Percentiles rank a stretch among this genome's conserved stretches.
Evolutionary conservation across 2,329 filamentous ascomycete species (phyloP).

Genomic region (Pseudocercospora vitis): DNA sequence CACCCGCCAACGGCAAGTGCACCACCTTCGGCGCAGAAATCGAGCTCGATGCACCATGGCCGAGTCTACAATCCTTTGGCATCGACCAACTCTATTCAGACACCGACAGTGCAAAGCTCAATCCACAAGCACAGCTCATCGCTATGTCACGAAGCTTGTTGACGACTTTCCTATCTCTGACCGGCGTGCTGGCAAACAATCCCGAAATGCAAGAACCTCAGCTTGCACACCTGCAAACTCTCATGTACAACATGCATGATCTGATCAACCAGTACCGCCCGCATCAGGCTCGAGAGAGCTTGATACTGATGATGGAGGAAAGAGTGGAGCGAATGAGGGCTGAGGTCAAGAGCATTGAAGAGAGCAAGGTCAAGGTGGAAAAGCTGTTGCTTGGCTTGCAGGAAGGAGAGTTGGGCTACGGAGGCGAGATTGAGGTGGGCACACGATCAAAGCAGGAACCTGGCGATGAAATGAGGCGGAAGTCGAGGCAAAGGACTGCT

Average conservation of each 20-base stretch:
- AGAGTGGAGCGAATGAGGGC: slow-evolving; percentile 70
- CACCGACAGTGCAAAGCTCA: slow-evolving; percentile 41
- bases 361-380: slow-evolving; percentile 70
- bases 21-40: slow-evolving; percentile 70
- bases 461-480: slow-evolving; percentile 26
- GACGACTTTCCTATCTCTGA: slow-evolving; percentile 83
- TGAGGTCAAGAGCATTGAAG: slow-evolving; percentile 69
- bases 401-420: slow-evolving; percentile 28
- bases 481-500: slow-evolving; percentile 36
- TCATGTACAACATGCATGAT: slow-evolving; percentile 90
- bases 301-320: slow-evolving; percentile 85
- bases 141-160: slow-evolving; percentile 82
- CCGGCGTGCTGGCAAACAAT: slow-evolving; percentile 67
- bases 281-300: slow-evolving; percentile 84
- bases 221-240: slow-evolving; percentile 72
- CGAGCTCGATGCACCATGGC: slow-evolving; percentile 61
- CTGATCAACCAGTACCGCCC: slow-evolving; percentile 92
- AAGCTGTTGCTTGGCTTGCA: slow-evolving; percentile 67
- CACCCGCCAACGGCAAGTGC: slow-evolving; percentile 69
- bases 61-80: slow-evolving; percentile 66
- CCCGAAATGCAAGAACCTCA: slow-evolving; percentile 67
- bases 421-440: background rate
- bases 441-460: slow-evolving; percentile 9
- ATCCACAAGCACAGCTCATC: slow-evolving; percentile 57
- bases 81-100: slow-evolving; percentile 69